Evolutionary conservation across 495 filamentous ascomycete genomes (phyloP).

Genomic region (Hypoxylon crocopeplum): DNA sequence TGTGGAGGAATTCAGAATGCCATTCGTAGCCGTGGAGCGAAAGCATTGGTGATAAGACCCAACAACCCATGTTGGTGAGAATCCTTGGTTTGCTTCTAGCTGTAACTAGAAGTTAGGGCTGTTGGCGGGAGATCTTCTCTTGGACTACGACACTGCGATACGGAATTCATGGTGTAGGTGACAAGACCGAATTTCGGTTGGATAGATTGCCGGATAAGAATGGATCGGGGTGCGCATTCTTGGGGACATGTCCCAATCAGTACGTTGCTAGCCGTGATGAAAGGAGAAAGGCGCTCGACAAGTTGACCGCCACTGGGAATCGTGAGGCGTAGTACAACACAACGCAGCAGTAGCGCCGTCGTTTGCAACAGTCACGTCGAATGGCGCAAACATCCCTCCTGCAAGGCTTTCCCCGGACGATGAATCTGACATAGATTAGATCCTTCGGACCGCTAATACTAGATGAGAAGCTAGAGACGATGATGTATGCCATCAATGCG

Average conservation of each 20-base stretch:
- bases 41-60: conserved; percentile 18
- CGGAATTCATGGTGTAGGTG: too few relatives aligned
- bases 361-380: conserved; percentile 24
- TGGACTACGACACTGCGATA: too few relatives aligned
- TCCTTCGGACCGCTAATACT: conserved; percentile 27
- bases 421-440: conserved; percentile 38
- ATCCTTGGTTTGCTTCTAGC: conserved; percentile 16
- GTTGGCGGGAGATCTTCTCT: conserved; percentile 6
- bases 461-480: conserved; percentile 20
- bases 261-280: conserved; percentile 3
- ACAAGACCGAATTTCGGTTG: too few relatives aligned
- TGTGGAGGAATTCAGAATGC: conserved; percentile 20
- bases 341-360: conserved; percentile 14
- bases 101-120: conserved; percentile 20
- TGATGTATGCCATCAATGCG: conserved; percentile 16
- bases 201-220: too few relatives aligned
- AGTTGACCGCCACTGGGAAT: conserved; percentile 3
- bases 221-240: too few relatives aligned
- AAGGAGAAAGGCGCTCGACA: background rate
- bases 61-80: conserved; percentile 8
- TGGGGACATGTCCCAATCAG: background rate
- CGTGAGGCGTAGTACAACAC: conserved; percentile 2
- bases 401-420: conserved; percentile 26
- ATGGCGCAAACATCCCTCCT: conserved; percentile 26
- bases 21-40: conserved; percentile 23